Percentiles rank a stretch among this genome's conserved stretches.
Conservation (phyloP, 768 basidiomycete species). For the Podaxis rugospora region DNA sequence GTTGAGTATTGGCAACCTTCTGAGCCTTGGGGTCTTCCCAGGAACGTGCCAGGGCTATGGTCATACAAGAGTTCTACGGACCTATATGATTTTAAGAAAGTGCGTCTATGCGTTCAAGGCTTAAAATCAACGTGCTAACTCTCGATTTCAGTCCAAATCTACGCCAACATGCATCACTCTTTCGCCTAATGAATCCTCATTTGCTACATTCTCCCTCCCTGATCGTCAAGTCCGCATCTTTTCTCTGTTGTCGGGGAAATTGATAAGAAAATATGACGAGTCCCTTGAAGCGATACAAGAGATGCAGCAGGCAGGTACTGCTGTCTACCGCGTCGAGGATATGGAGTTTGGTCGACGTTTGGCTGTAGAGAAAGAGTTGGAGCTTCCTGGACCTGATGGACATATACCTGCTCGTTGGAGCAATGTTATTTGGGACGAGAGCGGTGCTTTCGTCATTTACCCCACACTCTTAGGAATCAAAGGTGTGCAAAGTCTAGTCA, state of each 20-base stretch:
- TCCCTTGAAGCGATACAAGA: slow-evolving; percentile 89
- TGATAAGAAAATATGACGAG: slow-evolving; percentile 93
- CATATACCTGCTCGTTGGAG: slow-evolving; percentile 72
- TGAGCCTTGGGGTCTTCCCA: slow-evolving; percentile 85
- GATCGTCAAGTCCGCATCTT: slow-evolving; percentile 95
- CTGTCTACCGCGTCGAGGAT: slow-evolving; percentile 88
- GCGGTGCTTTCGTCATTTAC: slow-evolving; percentile 90
- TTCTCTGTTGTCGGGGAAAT: slow-evolving; percentile 83
- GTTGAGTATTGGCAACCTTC: slow-evolving; percentile 93
- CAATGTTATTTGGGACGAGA: slow-evolving; percentile 97
- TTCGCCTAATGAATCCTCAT: slow-evolving; percentile 84
- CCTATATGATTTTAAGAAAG: slow-evolving; percentile 98
- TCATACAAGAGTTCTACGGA: slow-evolving; percentile 88
- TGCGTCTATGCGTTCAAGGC: slow-evolving; percentile 21
- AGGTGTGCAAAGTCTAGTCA: slow-evolving; percentile 41
- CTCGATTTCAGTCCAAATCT: slow-evolving; percentile 69
- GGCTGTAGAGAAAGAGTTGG: slow-evolving; percentile 88
- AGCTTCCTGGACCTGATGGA: slow-evolving; percentile 74
- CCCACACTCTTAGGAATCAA: slow-evolving; percentile 94
- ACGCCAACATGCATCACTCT: slow-evolving; percentile 89
- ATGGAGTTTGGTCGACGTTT: slow-evolving; percentile 99
- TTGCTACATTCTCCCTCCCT: slow-evolving; percentile 90
- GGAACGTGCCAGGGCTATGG: slow-evolving; percentile 78
- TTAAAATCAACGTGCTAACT: background rate
- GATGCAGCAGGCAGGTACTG: slow-evolving; percentile 98